phyloP scores from a whole-genome alignment of 495 filamentous ascomycete genomes.

The Penicillium subrubescens region DNA sequence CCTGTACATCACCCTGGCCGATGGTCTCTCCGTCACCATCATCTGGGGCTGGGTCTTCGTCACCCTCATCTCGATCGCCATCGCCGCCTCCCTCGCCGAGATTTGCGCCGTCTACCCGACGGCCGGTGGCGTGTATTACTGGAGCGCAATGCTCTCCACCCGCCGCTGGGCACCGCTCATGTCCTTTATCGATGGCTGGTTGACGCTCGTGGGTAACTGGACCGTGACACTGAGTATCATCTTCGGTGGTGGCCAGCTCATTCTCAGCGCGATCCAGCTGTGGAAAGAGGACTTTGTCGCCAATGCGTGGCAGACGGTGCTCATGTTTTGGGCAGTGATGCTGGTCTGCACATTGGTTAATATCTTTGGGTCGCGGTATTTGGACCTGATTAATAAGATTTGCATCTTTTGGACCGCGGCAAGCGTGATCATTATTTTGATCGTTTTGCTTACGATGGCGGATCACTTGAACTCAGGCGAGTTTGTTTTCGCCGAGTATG shows the following conservation, averaged over 20 bases:
- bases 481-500: constrained; percentile 65
- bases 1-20: constrained; percentile 66
- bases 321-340: constrained; percentile 69
- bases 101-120: constrained; percentile 76
- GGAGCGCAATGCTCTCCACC: constrained; percentile 66
- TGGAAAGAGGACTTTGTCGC: constrained; percentile 64
- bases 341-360: constrained; percentile 58
- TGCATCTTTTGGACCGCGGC: constrained; percentile 67
- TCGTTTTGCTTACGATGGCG: constrained; percentile 61
- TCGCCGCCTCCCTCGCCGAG: constrained; percentile 75
- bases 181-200: constrained; percentile 73
- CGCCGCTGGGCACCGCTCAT: constrained; percentile 62
- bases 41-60: constrained; percentile 73
- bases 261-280: constrained; percentile 61
- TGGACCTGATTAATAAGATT: constrained; percentile 68
- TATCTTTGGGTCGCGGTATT: constrained; percentile 56
- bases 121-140: constrained; percentile 70
- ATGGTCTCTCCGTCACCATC: constrained; percentile 65
- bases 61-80: constrained; percentile 67
- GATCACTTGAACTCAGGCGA: constrained; percentile 50
- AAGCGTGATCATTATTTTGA: constrained; percentile 61
- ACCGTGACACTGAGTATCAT: constrained; percentile 53
- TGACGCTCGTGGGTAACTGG: constrained; percentile 74
- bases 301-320: constrained; percentile 62
- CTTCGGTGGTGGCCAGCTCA: constrained; percentile 58